Percentiles rank a stretch among this genome's conserved stretches.
Evolutionary conservation across 2,329 filamentous ascomycete genomes (phyloP).

Genomic region (Pseudogymnoascus sp.): DNA sequence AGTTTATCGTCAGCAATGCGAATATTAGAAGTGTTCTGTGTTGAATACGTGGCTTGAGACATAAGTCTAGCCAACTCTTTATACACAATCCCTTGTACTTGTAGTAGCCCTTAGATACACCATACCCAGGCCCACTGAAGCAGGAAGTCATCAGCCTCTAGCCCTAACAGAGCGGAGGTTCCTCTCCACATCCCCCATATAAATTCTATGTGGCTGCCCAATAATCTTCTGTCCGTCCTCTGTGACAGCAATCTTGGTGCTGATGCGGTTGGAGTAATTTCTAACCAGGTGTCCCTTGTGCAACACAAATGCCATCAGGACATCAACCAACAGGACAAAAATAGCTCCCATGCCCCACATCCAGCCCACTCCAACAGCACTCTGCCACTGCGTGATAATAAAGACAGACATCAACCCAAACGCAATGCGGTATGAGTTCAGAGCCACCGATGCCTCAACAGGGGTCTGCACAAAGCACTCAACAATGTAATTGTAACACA

Average conservation of each 20-base stretch:
- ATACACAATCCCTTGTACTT: background rate
- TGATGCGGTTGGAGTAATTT: background rate
- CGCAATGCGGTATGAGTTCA: background rate
- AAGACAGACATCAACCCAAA: background rate
- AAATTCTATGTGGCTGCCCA: conserved; percentile 68
- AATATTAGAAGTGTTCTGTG: background rate
- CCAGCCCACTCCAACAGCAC: background rate
- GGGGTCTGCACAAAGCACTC: background rate
- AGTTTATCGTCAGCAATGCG: background rate
- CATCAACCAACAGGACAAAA: background rate
- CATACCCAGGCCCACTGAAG: background rate
- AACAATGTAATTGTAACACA: background rate
- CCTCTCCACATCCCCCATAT: conserved; percentile 55
- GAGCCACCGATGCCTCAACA: background rate
- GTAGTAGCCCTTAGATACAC: background rate
- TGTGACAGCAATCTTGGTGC: background rate
- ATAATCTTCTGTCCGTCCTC: background rate
- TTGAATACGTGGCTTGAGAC: background rate
- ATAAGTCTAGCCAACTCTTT: background rate
- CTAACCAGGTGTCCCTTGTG: background rate
- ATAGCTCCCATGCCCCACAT: background rate
- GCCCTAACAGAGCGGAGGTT: background rate
- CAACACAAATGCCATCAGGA: background rate
- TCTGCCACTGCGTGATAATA: background rate
- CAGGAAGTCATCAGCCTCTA: background rate